These are phyloP conservation scores for Hygrophorus pudorinus DNA, from an alignment of 768 basidiomycete genomes.

Conservation along the genomic window DNA sequence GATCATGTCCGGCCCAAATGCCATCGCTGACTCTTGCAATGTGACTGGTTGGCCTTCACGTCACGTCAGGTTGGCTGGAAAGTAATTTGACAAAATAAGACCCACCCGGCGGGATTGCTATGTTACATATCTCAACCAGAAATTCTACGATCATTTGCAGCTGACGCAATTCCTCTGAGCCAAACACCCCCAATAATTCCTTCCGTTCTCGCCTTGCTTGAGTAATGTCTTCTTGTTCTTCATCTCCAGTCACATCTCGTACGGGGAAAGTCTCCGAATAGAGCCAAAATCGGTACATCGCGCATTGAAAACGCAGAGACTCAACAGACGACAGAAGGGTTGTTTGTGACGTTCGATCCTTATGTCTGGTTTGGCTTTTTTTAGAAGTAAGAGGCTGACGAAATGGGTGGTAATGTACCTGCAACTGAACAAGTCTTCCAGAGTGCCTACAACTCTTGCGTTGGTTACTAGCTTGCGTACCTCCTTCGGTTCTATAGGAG, in stretches of 20 bases:
- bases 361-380: constrained; percentile 8
- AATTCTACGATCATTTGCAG: constrained; percentile 7
- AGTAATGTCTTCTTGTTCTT: constrained; percentile 1
- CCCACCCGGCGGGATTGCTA: not conserved
- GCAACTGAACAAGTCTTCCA: constrained; percentile 17
- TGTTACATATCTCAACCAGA: constrained; percentile 2
- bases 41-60: not conserved
- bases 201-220: constrained; percentile 1
- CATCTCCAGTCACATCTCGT: not conserved
- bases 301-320: constrained; percentile 17
- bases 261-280: constrained; percentile 7
- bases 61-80: not conserved
- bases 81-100: not conserved
- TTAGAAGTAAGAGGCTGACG: not conserved
- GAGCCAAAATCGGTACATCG: constrained; percentile 14
- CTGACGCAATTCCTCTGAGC: constrained; percentile 9
- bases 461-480: constrained; percentile 1
- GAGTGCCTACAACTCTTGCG: constrained; percentile 2
- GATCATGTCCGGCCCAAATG: constrained; percentile 4
- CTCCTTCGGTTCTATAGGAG: constrained; percentile 5
- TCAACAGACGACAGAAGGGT: constrained; percentile 14
- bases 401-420: constrained; percentile 9
- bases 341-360: constrained; percentile 13
- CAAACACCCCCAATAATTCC: constrained; percentile 5
- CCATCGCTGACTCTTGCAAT: constrained; percentile 2